Base-by-base conservation (phyloP, 495 filamentous ascomycete species). In the Talaromyces liani region DNA sequence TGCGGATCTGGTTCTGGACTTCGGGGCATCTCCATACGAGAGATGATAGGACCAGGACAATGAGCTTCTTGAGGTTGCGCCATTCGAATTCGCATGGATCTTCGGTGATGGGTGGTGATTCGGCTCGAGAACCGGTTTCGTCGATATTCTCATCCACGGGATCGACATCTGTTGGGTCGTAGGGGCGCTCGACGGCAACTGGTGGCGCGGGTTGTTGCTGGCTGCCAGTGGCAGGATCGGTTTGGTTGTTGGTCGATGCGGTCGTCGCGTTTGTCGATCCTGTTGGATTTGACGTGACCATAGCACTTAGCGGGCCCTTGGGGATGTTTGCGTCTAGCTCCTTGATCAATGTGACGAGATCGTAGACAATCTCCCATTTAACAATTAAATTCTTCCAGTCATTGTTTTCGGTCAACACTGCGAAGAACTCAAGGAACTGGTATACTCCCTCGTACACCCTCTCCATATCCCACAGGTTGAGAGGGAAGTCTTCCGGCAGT, bases 401-500 rank as follows among this genome's bases (percentile, higher is more conserved):
- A 61, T 83, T 84, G 69, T 85, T 88, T 65, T 96, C 92, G 22
- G 90, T 92, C 20, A 96, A 81, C 2, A 95, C 92, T n/a, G 90
- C 91, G 62, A 97, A 89, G 72, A 96, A 93, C 65, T 97, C 92
- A 6, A 97, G 82, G 72, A 93, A 96, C 71, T 96, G 92, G 60
- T 92, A 91, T 12, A 96, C 86, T 16, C 92, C 93, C 68, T 97
- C 87, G 67, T 89, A 89, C 53, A 89, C 92, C 18, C 93, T 86
- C 70, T 97, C 93, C 87, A 97, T 94, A 69, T 97, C 93, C 93
- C 93, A 97, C 33, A 93, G 83, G 67, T 97, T 94, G 47, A 96
- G 86, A 4, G 93, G 93, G 69, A 96, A 97, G 71, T 96, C 92
- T 65, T 90, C 86, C 0, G 88, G 85, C 20, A 84, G 73, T 7